phyloP scores from a whole-genome alignment of 2,329 filamentous ascomycete genomes.

The Alternaria sp. region DNA sequence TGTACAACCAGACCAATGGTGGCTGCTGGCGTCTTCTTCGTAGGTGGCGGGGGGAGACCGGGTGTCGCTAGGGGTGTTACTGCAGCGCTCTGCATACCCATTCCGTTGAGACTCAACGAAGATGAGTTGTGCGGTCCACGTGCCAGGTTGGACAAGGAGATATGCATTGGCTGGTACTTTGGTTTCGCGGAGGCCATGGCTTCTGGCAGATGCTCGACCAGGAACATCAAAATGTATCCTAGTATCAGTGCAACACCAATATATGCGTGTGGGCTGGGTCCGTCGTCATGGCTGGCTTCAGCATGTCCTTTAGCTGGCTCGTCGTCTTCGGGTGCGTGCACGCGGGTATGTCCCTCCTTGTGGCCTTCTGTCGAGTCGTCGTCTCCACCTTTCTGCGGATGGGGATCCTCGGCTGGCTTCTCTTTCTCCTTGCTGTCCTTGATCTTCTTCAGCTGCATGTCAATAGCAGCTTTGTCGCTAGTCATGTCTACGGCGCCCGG shows the following conservation, averaged over 20 bases:
- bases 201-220: conserved; percentile 72
- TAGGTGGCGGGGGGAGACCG: conserved; percentile 46
- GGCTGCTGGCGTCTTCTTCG: conserved; percentile 55
- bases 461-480: conserved; percentile 33
- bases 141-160: conserved; percentile 84
- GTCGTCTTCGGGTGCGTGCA: conserved; percentile 44
- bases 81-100: conserved; percentile 37
- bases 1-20: conserved; percentile 97
- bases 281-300: conserved; percentile 53
- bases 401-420: conserved; percentile 30
- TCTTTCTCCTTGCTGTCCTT: conserved; percentile 38
- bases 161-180: conserved; percentile 77
- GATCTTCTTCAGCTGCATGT: conserved; percentile 30
- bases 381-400: conserved; percentile 48
- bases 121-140: conserved; percentile 57
- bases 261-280: conserved; percentile 69
- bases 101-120: conserved; percentile 45
- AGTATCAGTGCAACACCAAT: conserved; percentile 87
- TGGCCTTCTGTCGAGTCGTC: conserved; percentile 51
- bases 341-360: conserved; percentile 49
- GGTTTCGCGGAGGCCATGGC: conserved; percentile 61
- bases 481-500: conserved; percentile 27
- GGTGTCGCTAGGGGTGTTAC: conserved; percentile 43
- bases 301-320: conserved; percentile 57
- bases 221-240: conserved; percentile 96